Conservation (phyloP, 805 yeast species). For the Candida anglica region DNA sequence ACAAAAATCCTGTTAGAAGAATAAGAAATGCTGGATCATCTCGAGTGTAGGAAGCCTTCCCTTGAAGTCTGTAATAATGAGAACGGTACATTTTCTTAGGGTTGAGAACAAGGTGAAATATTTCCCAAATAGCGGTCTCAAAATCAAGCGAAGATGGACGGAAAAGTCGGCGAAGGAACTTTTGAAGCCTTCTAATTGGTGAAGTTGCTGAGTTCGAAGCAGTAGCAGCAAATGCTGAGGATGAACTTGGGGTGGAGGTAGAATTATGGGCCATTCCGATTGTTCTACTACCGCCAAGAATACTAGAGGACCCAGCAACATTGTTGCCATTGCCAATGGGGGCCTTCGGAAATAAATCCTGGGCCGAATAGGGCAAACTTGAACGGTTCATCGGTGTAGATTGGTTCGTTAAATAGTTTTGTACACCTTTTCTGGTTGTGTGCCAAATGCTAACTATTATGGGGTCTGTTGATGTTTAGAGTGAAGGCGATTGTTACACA, state of each 20-base stretch:
- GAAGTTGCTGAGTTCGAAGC: neutral
- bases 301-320: neutral
- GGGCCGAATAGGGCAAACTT: slow-evolving; percentile 3
- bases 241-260: too few relatives aligned
- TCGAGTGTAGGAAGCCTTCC: slow-evolving; percentile 73
- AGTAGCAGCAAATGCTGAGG: neutral
- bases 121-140: slow-evolving; percentile 93
- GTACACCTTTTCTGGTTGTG: too few relatives aligned
- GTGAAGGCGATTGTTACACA: too few relatives aligned
- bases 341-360: slow-evolving; percentile 3
- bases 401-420: too few relatives aligned
- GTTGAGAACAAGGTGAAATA: slow-evolving; percentile 62
- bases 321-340: neutral
- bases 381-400: slow-evolving; percentile 3
- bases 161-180: slow-evolving; percentile 28
- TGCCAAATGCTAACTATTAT: too few relatives aligned
- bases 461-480: too few relatives aligned
- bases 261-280: too few relatives aligned
- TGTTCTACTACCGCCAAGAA: neutral
- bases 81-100: slow-evolving; percentile 83
- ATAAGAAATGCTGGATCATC: slow-evolving; percentile 91
- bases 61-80: slow-evolving; percentile 67
- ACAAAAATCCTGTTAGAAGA: slow-evolving; percentile 60
- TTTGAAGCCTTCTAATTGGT: slow-evolving; percentile 1
- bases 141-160: slow-evolving; percentile 83